Conservation (phyloP, 2,329 filamentous ascomycete species). For the Curvularia sp. region DNA sequence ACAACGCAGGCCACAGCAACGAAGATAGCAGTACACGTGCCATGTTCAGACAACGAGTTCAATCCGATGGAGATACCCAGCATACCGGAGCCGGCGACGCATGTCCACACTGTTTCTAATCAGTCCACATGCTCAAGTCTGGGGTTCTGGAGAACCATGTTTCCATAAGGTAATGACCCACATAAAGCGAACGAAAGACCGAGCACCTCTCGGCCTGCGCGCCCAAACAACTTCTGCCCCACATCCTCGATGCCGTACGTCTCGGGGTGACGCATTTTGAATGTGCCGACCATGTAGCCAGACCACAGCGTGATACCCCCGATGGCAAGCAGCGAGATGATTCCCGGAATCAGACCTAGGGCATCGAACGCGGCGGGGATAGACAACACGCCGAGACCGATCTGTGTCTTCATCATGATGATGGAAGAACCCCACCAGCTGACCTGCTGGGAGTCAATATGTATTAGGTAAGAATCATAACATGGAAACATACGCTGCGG, state of each 20-base stretch:
- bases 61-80: conserved; percentile 55
- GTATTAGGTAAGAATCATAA: background rate
- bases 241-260: conserved; percentile 66
- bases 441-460: conserved; percentile 26
- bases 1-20: conserved; percentile 65
- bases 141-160: conserved; percentile 21
- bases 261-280: conserved; percentile 62
- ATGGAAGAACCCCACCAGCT: conserved; percentile 37
- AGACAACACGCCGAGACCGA: conserved; percentile 56
- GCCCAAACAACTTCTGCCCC: conserved; percentile 62
- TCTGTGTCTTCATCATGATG: conserved; percentile 43
- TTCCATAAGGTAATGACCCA: conserved; percentile 21
- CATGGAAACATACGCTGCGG: conserved; percentile 46
- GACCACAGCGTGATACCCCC: conserved; percentile 58
- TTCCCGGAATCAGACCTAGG: conserved; percentile 58
- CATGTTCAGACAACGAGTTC: conserved; percentile 64
- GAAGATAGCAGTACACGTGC: conserved; percentile 70
- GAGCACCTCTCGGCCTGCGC: conserved; percentile 59
- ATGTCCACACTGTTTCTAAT: conserved; percentile 45
- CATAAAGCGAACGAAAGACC: conserved; percentile 46
- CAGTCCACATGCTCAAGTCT: conserved; percentile 1
- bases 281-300: conserved; percentile 58
- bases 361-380: conserved; percentile 56
- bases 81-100: conserved; percentile 73
- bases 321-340: conserved; percentile 54